Percentiles rank a stretch among this genome's conserved stretches.
Conservation (phyloP, 192 early-diverging fungal genomes). For the Backusella tuberculispora region DNA sequence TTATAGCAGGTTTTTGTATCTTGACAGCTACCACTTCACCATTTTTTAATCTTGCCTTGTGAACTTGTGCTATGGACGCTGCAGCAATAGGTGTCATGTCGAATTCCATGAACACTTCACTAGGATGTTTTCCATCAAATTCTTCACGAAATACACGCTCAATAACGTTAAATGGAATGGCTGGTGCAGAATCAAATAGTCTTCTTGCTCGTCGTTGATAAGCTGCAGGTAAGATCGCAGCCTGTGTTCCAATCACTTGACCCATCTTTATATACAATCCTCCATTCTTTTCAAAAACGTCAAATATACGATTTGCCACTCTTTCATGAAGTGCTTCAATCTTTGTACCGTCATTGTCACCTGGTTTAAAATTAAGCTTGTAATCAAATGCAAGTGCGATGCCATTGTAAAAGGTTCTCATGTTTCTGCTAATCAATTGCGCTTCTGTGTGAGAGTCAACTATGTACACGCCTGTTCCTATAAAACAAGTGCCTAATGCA, state of each 20-base stretch:
- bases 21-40: conserved; percentile 86
- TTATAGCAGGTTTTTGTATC: conserved; percentile 91
- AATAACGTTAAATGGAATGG: conserved; percentile 65
- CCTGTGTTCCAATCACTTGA: conserved; percentile 72
- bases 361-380: conserved; percentile 82
- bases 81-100: conserved; percentile 72
- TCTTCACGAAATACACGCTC: conserved; percentile 69
- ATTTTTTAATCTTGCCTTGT: conserved; percentile 72
- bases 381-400: conserved; percentile 66
- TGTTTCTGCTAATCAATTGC: conserved; percentile 48
- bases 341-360: conserved; percentile 42
- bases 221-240: conserved; percentile 63
- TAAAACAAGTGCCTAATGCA: neutral
- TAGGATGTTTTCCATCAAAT: conserved; percentile 57
- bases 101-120: conserved; percentile 76
- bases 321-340: conserved; percentile 75
- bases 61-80: conserved; percentile 96
- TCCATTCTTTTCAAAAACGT: conserved; percentile 80
- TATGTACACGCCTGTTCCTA: conserved; percentile 43
- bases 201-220: conserved; percentile 62
- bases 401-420: conserved; percentile 55
- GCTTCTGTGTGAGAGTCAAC: conserved; percentile 53
- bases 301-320: conserved; percentile 71
- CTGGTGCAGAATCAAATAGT: conserved; percentile 85
- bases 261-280: conserved; percentile 94